Base-by-base conservation (phyloP, 148 eudicot genomes). In the Silene uniflora region DNA sequence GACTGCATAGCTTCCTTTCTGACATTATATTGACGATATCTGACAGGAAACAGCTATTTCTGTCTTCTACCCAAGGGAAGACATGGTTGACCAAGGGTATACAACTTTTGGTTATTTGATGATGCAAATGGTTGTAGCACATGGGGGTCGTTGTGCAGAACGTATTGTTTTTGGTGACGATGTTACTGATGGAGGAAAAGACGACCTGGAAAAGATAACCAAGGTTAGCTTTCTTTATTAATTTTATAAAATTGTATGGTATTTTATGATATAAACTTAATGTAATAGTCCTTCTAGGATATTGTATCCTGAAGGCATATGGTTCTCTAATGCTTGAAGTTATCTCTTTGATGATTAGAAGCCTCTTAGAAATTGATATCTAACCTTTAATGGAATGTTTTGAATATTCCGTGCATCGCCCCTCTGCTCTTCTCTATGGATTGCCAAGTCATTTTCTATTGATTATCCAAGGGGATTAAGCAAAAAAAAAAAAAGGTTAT, bases 81-180 rank as follows among this genome's bases (percentile, higher is more conserved):
- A 91, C 72, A 87, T 84, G 86, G 83, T 91, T 59, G 90, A 90
- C 78, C 94, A 85, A 81, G 92, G 92, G 24, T 88, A 88, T 75
- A 86, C 94, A 58, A 93, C 98, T 61, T 86, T 91, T 82, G 97
- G 98, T 77, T 93, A 93, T 84, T 85, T 93, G 94, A 85, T 88
- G 86, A 93, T 93, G 98, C 98, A 93, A 87, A 93, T 93, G 98
- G 91, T 93, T 71, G 97, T 91, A 58, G 94, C 97, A 74, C 98
- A 93, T 83, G 98, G 97, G 64, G 97, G 97, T 23, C 94, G 88
- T 56, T 93, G 97, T 83, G 97, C 98, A 73, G 97, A 93, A 80
- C 91, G 85, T 67, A 75, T 93, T 75, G 88, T 93, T 46, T 91
- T 86, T 84, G 98, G 98, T 63, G 89, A 89, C 83, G 97, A 93